These are phyloP conservation scores for Fusarium pseudocircinatum DNA, from an alignment of 2,329 filamentous ascomycete genomes.

Conservation along the genomic window DNA sequence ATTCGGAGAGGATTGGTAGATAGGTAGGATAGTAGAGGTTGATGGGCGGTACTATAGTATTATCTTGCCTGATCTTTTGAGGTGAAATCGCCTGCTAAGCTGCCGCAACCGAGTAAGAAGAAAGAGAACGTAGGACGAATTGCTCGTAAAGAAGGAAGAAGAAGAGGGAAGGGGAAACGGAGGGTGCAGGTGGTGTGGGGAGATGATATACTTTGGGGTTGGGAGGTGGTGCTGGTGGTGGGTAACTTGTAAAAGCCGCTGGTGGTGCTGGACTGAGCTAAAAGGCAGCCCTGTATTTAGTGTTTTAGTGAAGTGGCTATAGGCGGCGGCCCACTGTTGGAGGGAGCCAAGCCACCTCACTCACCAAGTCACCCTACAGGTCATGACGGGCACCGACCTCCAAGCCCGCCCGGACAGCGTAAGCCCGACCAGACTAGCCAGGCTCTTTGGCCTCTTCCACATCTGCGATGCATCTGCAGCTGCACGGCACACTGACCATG, in stretches of 20 bases:
- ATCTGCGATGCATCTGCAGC: conserved; percentile 29
- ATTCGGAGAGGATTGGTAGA: conserved; percentile 25
- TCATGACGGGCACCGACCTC: not conserved
- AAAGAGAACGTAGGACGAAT: conserved; percentile 67
- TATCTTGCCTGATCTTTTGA: conserved; percentile 30
- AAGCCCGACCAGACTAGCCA: not conserved
- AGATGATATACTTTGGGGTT: conserved; percentile 47
- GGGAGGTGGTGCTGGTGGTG: conserved; percentile 3
- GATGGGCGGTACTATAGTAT: conserved; percentile 15
- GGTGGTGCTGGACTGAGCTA: conserved; percentile 9
- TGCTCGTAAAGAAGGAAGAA: conserved; percentile 61
- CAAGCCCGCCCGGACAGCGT: not conserved
- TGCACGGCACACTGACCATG: conserved; percentile 37
- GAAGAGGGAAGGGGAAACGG: conserved; percentile 56
- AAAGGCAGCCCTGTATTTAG: conserved; percentile 35
- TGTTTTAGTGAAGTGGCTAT: conserved; percentile 30
- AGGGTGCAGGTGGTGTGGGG: conserved; percentile 51
- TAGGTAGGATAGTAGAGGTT: conserved; percentile 3
- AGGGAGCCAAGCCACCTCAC: conserved; percentile 38
- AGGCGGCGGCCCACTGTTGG: conserved; percentile 32
- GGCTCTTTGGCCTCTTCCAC: conserved; percentile 10
- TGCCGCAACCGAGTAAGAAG: conserved; percentile 66
- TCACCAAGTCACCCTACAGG: not conserved
- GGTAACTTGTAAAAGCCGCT: conserved; percentile 1
- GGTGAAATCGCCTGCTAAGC: conserved; percentile 66